Evolutionary conservation across 257 asterid genomes (phyloP).

Genomic region (Petrea volubilis): DNA sequence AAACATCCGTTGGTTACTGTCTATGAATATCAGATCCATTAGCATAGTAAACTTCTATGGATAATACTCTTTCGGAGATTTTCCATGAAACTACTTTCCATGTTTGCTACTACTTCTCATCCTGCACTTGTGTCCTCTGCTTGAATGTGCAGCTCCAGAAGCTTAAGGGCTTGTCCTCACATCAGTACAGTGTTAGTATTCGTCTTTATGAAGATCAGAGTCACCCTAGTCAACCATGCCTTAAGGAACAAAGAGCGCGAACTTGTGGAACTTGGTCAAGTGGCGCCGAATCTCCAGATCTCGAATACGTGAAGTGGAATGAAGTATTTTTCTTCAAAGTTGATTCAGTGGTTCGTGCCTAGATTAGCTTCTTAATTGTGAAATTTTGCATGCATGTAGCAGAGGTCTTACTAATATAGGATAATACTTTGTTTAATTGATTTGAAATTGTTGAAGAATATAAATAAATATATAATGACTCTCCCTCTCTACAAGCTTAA

Average conservation of each 20-base stretch:
- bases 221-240: conserved; percentile 38
- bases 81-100: neutral
- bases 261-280: conserved; percentile 63
- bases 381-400: conserved; percentile 6
- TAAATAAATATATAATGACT: too few relatives aligned
- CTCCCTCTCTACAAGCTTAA: too few relatives aligned
- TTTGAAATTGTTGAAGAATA: too few relatives aligned
- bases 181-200: conserved; percentile 61
- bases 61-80: neutral
- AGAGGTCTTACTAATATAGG: conserved; percentile 4
- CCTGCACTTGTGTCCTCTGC: conserved; percentile 23
- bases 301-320: conserved; percentile 75
- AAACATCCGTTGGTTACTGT: neutral
- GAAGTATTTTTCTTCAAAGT: conserved; percentile 94
- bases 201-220: conserved; percentile 57
- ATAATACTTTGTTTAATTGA: conserved; percentile 17
- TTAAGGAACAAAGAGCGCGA: conserved; percentile 69
- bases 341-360: conserved; percentile 65
- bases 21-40: neutral
- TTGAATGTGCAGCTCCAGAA: conserved; percentile 65
- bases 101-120: conserved; percentile 23
- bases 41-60: neutral
- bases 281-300: conserved; percentile 49
- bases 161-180: conserved; percentile 68
- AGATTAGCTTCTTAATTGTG: neutral